phyloP scores from a whole-genome alignment of 176 grass and related monocot genomes.

The Hordeum marinum region DNA sequence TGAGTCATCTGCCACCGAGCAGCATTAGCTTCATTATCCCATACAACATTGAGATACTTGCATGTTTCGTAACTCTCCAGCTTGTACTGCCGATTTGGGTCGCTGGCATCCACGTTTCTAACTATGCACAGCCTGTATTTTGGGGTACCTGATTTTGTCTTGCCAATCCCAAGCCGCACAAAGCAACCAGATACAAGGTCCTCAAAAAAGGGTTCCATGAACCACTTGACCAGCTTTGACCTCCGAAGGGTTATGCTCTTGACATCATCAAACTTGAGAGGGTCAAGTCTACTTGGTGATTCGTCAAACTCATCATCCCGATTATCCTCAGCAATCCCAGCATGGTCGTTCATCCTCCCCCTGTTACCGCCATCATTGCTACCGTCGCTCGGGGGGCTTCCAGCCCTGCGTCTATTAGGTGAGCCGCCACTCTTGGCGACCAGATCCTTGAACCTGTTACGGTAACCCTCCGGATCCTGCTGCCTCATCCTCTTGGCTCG shows the following conservation, averaged over 20 bases:
- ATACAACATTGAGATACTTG: conserved; percentile 87
- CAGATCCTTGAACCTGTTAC: conserved; percentile 49
- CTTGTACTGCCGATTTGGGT: conserved; percentile 67
- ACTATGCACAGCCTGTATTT: conserved; percentile 90
- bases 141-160: conserved; percentile 53
- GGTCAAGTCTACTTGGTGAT: conserved; percentile 48
- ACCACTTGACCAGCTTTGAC: conserved; percentile 90
- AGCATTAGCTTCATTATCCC: conserved; percentile 61
- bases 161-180: conserved; percentile 79
- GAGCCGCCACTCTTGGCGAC: conserved; percentile 20
- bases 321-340: conserved; percentile 36
- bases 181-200: conserved; percentile 73
- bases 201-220: conserved; percentile 98
- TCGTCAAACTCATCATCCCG: conserved; percentile 83
- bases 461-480: conserved; percentile 54
- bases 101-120: conserved; percentile 73
- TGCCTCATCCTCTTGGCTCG: conserved; percentile 56
- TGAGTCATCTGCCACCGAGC: conserved; percentile 89
- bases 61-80: conserved; percentile 66
- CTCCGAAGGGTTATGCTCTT: conserved; percentile 75
- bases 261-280: conserved; percentile 74
- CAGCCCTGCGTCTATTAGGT: conserved; percentile 30
- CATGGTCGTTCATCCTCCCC: conserved; percentile 48
- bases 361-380: conserved; percentile 51
- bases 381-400: conserved; percentile 55